A percentile compares a stretch with the other conserved stretches of the same genome.
Conservation (phyloP, 2,329 filamentous ascomycete genomes). For the Leptographium galeiforme region DNA sequence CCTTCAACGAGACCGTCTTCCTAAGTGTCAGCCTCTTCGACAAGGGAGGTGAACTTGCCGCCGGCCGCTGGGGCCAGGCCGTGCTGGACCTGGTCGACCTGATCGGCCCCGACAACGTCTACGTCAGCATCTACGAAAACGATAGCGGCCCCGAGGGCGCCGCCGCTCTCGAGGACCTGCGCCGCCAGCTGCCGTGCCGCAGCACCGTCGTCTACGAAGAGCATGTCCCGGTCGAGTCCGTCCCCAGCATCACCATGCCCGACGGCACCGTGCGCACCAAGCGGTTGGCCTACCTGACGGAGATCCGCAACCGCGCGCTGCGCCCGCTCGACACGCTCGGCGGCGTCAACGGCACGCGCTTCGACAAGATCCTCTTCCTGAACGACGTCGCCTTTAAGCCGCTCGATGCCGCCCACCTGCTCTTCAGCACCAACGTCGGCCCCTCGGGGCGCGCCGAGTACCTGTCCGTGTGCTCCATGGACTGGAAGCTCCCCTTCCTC, state of each 20-base stretch:
- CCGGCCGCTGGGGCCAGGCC: conserved; percentile 49
- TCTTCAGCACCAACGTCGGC: conserved; percentile 48
- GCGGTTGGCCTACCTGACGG: conserved; percentile 60
- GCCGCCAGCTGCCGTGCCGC: conserved; percentile 28
- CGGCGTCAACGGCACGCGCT: conserved; percentile 25
- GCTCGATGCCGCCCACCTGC: conserved; percentile 37
- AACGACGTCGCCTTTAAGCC: conserved; percentile 51
- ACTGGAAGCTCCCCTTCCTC: conserved; percentile 53
- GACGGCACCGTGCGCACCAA: conserved; percentile 52
- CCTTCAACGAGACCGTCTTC: conserved; percentile 51
- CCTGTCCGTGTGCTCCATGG: conserved; percentile 56
- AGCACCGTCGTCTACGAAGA: conserved; percentile 45
- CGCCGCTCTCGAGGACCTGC: conserved; percentile 39
- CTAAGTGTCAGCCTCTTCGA: conserved; percentile 62
- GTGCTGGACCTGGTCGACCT: conserved; percentile 49
- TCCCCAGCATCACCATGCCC: conserved; percentile 48
- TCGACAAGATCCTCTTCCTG: conserved; percentile 46
- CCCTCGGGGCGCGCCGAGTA: conserved; percentile 42
- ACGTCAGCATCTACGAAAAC: conserved; percentile 62
- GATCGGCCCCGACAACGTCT: conserved; percentile 54
- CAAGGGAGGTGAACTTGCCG: conserved; percentile 41
- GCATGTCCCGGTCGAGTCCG: conserved; percentile 38
- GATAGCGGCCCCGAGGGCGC: conserved; percentile 45
- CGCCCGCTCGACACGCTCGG: conserved; percentile 42
- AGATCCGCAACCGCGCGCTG: conserved; percentile 59